phyloP scores from a whole-genome alignment of 83 land plant species.

The Larix sibirica region DNA sequence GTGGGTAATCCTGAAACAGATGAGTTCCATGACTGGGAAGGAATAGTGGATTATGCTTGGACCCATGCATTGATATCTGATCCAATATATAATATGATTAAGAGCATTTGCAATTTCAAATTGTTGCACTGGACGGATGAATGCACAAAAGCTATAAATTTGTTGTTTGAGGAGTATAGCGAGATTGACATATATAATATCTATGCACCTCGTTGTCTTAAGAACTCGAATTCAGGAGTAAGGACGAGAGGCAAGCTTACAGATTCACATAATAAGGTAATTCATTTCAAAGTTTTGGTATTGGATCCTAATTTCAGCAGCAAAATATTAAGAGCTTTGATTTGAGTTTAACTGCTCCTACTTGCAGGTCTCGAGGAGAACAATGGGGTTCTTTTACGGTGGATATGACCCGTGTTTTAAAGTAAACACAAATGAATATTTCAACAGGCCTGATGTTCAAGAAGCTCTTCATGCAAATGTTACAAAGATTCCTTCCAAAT shows the following conservation, averaged over 20 bases:
- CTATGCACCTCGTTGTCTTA: slow-evolving; percentile 42
- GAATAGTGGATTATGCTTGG: slow-evolving; percentile 69
- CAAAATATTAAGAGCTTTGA: too few species aligned
- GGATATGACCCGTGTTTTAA: slow-evolving; percentile 65
- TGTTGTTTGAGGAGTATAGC: slow-evolving; percentile 21
- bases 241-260: not conserved
- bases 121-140: slow-evolving; percentile 22
- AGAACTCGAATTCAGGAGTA: not conserved
- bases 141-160: slow-evolving; percentile 23
- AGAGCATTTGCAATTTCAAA: slow-evolving; percentile 41
- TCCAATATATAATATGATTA: slow-evolving; percentile 22
- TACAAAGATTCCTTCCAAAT: slow-evolving; percentile 19
- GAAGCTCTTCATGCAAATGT: slow-evolving; percentile 47
- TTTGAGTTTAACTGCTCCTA: not conserved
- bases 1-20: slow-evolving; percentile 74
- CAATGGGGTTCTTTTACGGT: not conserved
- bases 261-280: not conserved
- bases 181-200: slow-evolving; percentile 58
- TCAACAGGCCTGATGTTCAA: slow-evolving; percentile 57
- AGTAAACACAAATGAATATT: slow-evolving; percentile 36
- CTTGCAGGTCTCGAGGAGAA: slow-evolving; percentile 2
- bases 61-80: slow-evolving; percentile 57
- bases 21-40: slow-evolving; percentile 47
- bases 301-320: too few species aligned
- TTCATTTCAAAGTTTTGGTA: too few species aligned